Evolutionary conservation across 106 monocot genomes (phyloP).

Genomic region (Dactylorhiza incarnata): DNA sequence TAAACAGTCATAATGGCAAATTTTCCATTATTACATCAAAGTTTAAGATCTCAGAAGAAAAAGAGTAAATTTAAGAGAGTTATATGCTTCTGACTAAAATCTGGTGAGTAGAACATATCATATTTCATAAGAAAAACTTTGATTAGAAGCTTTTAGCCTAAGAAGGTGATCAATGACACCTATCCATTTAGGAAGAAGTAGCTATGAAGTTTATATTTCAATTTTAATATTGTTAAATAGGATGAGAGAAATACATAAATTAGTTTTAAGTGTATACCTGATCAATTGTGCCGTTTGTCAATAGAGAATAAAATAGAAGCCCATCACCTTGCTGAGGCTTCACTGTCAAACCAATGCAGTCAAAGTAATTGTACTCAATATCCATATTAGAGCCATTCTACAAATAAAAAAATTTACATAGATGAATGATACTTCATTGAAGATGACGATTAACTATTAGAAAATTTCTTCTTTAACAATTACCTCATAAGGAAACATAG

Average conservation of each 20-base stretch:
- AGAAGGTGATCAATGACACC: background rate
- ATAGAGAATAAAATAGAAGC: slow-evolving; percentile 70
- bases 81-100: too few species aligned
- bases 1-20: too few species aligned
- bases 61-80: too few species aligned
- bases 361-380: slow-evolving; percentile 51
- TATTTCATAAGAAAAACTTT: too few species aligned
- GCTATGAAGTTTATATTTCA: background rate
- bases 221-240: background rate
- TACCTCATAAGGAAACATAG: slow-evolving; percentile 85
- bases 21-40: too few species aligned
- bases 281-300: slow-evolving; percentile 62
- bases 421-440: background rate
- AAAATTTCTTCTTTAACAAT: background rate
- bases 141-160: background rate
- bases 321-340: slow-evolving; percentile 72
- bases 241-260: background rate
- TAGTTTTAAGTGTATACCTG: slow-evolving; percentile 27
- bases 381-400: slow-evolving; percentile 77
- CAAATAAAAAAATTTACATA: background rate
- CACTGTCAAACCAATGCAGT: slow-evolving; percentile 75
- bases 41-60: too few species aligned
- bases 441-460: background rate
- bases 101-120: too few species aligned
- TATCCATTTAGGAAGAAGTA: background rate